Percentiles rank a stretch among this genome's conserved stretches.
Evolutionary conservation across 352 stramenopile genomes (phyloP).

Genomic region (Phytopythium cucurbitacearum): DNA sequence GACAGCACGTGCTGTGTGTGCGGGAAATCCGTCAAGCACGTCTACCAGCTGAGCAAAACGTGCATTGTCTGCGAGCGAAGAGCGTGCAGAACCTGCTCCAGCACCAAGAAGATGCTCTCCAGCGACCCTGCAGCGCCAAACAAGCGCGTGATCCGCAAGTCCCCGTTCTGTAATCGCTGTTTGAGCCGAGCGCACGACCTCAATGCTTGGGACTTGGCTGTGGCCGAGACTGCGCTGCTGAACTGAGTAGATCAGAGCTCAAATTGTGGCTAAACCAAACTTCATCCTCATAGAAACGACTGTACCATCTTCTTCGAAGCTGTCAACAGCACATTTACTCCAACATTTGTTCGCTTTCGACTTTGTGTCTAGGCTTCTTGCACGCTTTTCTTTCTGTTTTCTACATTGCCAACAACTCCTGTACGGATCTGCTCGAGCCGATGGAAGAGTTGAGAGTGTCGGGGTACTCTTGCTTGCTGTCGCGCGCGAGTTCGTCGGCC

Average conservation of each 20-base stretch:
- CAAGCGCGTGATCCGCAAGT: neutral
- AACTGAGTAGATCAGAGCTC: too few relatives aligned
- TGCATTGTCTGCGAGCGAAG: neutral
- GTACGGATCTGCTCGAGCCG: neutral
- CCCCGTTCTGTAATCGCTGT: neutral
- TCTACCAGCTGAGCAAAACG: neutral
- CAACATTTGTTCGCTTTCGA: too few relatives aligned
- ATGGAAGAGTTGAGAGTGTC: constrained; percentile 6
- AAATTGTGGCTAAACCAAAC: too few relatives aligned
- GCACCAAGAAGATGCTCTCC: neutral
- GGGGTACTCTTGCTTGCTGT: constrained; percentile 6
- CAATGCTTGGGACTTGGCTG: neutral
- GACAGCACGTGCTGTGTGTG: neutral
- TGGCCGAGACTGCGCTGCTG: neutral
- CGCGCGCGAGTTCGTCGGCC: constrained; percentile 13
- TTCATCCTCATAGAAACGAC: too few relatives aligned
- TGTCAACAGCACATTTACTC: too few relatives aligned
- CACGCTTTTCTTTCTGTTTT: too few relatives aligned
- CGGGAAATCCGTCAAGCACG: neutral
- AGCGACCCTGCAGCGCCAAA: neutral
- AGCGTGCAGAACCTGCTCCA: constrained; percentile 1
- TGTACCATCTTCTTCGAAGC: too few relatives aligned
- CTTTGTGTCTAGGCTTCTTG: too few relatives aligned
- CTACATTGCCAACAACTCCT: too few relatives aligned
- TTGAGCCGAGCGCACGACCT: neutral